These are phyloP conservation scores for Marasmius tenuissimus DNA, from an alignment of 1,284 basidiomycete genomes.

Conservation along the genomic window DNA sequence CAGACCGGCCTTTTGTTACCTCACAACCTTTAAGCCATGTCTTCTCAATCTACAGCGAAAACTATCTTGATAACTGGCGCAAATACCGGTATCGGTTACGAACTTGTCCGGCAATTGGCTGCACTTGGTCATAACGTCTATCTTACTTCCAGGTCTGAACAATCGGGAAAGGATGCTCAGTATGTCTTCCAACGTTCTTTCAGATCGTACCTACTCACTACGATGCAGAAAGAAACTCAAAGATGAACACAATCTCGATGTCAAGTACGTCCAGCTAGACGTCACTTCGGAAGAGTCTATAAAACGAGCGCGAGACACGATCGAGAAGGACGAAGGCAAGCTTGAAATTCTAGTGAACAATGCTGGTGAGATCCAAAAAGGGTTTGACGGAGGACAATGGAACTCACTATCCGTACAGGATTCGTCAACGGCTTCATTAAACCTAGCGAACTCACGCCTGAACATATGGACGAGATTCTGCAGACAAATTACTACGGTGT, in stretches of 20 bases:
- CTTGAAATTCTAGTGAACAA: slow-evolving; percentile 52
- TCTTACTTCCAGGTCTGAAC: slow-evolving; percentile 17
- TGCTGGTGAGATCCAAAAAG: slow-evolving; percentile 32
- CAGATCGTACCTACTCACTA: not conserved
- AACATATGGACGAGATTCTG: slow-evolving; percentile 32
- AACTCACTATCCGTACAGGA: no score
- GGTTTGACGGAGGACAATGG: no score
- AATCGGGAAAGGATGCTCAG: slow-evolving; percentile 18
- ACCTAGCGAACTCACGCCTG: slow-evolving; percentile 30
- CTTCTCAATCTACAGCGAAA: not conserved
- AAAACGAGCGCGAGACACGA: slow-evolving; percentile 30
- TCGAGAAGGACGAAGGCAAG: slow-evolving; percentile 40
- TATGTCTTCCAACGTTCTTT: not conserved
- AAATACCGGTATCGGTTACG: slow-evolving; percentile 19
- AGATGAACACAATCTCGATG: slow-evolving; percentile 24
- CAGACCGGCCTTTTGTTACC: no score
- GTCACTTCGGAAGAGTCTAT: slow-evolving; percentile 34
- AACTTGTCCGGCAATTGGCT: slow-evolving; percentile 19
- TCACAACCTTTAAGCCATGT: not conserved
- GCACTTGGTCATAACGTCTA: slow-evolving; percentile 20
- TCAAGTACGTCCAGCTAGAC: slow-evolving; percentile 34
- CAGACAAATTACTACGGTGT: slow-evolving; percentile 39
- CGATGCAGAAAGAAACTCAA: slow-evolving; percentile 22
- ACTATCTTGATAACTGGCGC: slow-evolving; percentile 15
- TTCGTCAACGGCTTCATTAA: slow-evolving; percentile 9